Percentiles rank a stretch among this genome's conserved stretches.
phyloP scores from a whole-genome alignment of 208 protist species.

The Trypanosomatidae sp. region DNA sequence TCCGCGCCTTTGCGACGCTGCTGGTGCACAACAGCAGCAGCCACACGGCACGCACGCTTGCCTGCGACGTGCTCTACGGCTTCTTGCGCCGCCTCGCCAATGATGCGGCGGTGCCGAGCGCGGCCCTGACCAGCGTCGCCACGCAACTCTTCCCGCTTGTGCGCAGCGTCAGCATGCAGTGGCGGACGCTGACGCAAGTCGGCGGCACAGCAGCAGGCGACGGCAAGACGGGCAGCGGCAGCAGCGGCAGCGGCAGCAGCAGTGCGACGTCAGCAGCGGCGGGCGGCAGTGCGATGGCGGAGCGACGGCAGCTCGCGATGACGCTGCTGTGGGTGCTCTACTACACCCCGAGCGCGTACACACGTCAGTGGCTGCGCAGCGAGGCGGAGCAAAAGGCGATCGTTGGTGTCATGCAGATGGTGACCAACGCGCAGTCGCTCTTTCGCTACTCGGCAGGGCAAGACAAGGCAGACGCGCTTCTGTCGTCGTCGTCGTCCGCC shows the following conservation, averaged over 20 bases:
- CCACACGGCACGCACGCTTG: constrained; percentile 15
- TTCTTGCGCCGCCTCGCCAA: constrained; percentile 55
- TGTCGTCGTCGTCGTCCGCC: too few species aligned
- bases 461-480: constrained; percentile 14
- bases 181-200: constrained; percentile 32
- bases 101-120: constrained; percentile 34
- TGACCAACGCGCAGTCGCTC: constrained; percentile 50
- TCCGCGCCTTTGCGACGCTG: constrained; percentile 33
- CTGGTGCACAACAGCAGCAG: constrained; percentile 42
- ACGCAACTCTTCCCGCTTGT: constrained; percentile 60
- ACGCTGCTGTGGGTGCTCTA: constrained; percentile 69
- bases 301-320: constrained; percentile 52
- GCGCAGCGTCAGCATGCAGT: constrained; percentile 25
- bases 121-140: constrained; percentile 40
- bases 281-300: too few species aligned
- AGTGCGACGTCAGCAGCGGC: too few species aligned
- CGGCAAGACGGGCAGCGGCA: too few species aligned
- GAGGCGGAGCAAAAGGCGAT: constrained; percentile 31
- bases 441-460: constrained; percentile 49
- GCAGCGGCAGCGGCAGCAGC: too few species aligned
- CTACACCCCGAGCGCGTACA: constrained; percentile 32
- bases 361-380: constrained; percentile 31
- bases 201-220: too few species aligned
- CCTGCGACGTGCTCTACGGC: constrained; percentile 40
- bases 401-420: constrained; percentile 50